These are phyloP conservation scores for Davidsoniella virescens DNA, from an alignment of 2,329 filamentous ascomycete species.

Conservation along the genomic window DNA sequence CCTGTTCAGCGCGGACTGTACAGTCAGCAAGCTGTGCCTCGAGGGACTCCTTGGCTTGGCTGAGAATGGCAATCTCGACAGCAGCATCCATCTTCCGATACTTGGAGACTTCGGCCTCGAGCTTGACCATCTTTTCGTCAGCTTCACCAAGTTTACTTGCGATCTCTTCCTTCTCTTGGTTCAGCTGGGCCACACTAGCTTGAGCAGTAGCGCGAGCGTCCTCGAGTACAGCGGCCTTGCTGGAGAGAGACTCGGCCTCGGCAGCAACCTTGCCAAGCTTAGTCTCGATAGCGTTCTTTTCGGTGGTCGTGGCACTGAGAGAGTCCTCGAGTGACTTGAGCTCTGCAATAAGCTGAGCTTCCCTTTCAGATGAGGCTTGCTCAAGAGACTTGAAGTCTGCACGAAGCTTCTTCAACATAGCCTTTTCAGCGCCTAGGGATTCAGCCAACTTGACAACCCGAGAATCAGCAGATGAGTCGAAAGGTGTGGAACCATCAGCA, in stretches of 20 bases:
- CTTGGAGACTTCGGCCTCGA: conserved; percentile 3
- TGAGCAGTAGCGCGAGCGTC: conserved; percentile 3
- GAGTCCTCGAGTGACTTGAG: background rate
- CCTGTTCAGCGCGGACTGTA: background rate
- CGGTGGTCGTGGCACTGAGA: conserved; percentile 1
- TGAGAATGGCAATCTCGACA: conserved; percentile 4
- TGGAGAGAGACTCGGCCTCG: conserved; percentile 5
- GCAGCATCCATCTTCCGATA: conserved; percentile 1
- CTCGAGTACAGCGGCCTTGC: conserved; percentile 3
- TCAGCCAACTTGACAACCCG: conserved; percentile 5
- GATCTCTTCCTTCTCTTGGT: conserved; percentile 2
- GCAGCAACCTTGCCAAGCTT: conserved; percentile 1
- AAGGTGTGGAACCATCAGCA: background rate
- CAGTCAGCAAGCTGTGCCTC: conserved; percentile 1
- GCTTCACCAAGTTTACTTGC: background rate
- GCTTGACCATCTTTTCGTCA: background rate
- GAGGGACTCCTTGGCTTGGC: conserved; percentile 8
- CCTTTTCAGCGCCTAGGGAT: conserved; percentile 1
- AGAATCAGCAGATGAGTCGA: background rate
- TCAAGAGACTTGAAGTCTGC: conserved; percentile 2
- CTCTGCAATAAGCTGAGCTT: conserved; percentile 1
- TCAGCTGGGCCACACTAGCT: conserved; percentile 6
- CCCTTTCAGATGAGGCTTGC: conserved; percentile 1
- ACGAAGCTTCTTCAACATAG: conserved; percentile 5
- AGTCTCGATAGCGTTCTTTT: conserved; percentile 2